Evolutionary conservation across 139 green algal species (phyloP), one percentile per base, ranked within the genome.

Genomic region (Desmodesmus armatus): DNA sequence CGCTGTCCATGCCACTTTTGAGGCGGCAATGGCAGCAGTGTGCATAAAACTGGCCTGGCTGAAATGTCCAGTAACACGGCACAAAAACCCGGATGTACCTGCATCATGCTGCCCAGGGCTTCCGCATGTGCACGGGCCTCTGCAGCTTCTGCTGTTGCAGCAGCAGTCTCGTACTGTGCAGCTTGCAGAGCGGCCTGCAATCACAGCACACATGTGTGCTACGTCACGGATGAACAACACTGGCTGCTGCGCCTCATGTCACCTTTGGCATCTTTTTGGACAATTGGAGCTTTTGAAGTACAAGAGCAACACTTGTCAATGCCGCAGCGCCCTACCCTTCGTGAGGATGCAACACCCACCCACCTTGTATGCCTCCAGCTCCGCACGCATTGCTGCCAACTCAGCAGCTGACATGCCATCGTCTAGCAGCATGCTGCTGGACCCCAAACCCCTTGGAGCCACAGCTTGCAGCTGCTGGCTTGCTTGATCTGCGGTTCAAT

Each of bases 161-260:
- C 58, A 5, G 77, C 77, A 47, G 84, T 77, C 51, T 88, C 75
- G 31, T 88, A 67, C 39, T 88, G 84, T 3, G 84, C 76, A 23
- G 84, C 84, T 23, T 53, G n/a, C 44, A 88, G 43, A 21, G 84
- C 84, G 3, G 51, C 70, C 80, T 86, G 80, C 51, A 70, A 31
- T 31, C 21, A 67, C 13, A 17, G 58, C 58, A 67, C 7, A 31
- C 58, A 31, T 29, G 58, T 11, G n/a, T n/a, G n/a, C n/a, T n/a
- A n/a, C n/a, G n/a, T n/a, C n/a, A n/a, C n/a, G n/a, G n/a, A n/a
- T n/a, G n/a, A n/a, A n/a, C n/a, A n/a, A n/a, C n/a, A n/a, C n/a
- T n/a, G n/a, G n/a, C n/a, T n/a, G n/a, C n/a, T n/a, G n/a, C n/a
- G n/a, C n/a, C n/a, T n/a, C n/a, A n/a, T n/a, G n/a, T n/a, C n/a